A percentile compares a stretch with the other conserved stretches of the same genome.
Conservation (phyloP, 106 monocot species). For the Xerophyta viscosa region DNA sequence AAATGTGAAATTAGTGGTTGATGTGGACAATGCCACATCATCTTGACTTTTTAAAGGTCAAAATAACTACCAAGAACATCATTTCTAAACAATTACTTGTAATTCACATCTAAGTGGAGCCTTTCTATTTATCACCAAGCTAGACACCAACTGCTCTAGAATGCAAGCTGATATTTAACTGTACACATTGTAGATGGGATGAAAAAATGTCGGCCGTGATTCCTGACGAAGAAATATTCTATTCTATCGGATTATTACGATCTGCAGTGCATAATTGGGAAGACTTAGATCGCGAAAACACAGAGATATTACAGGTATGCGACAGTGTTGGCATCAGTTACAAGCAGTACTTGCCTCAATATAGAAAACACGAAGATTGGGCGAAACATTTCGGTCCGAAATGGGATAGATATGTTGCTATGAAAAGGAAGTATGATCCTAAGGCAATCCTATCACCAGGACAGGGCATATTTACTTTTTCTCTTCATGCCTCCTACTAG, state of each 20-base stretch:
- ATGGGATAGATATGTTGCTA: conserved; percentile 35
- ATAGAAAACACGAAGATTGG: conserved; percentile 31
- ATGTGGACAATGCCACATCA: too few relatives aligned
- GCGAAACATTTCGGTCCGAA: conserved; percentile 43
- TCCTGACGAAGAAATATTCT: conserved; percentile 62
- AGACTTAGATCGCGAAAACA: conserved; percentile 33
- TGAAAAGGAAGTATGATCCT: conserved; percentile 52
- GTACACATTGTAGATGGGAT: conserved; percentile 42
- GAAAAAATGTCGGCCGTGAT: conserved; percentile 34
- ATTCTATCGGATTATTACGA: conserved; percentile 37
- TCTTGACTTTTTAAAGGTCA: too few relatives aligned
- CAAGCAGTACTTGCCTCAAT: conserved; percentile 55
- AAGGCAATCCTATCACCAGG: conserved; percentile 49
- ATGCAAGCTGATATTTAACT: not conserved
- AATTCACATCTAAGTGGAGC: too few relatives aligned
- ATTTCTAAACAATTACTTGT: too few relatives aligned
- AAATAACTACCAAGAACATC: too few relatives aligned
- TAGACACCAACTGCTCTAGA: too few relatives aligned
- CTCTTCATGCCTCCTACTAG: too few relatives aligned
- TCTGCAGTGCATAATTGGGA: conserved; percentile 23
- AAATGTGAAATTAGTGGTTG: too few relatives aligned
- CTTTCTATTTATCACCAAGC: too few relatives aligned
- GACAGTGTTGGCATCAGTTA: conserved; percentile 17
- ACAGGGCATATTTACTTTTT: conserved; percentile 38
- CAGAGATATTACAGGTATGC: conserved; percentile 29